These are phyloP conservation scores for Fusarium tanahbumbuense DNA, from an alignment of 2,329 filamentous ascomycete genomes.

Conservation along the genomic window DNA sequence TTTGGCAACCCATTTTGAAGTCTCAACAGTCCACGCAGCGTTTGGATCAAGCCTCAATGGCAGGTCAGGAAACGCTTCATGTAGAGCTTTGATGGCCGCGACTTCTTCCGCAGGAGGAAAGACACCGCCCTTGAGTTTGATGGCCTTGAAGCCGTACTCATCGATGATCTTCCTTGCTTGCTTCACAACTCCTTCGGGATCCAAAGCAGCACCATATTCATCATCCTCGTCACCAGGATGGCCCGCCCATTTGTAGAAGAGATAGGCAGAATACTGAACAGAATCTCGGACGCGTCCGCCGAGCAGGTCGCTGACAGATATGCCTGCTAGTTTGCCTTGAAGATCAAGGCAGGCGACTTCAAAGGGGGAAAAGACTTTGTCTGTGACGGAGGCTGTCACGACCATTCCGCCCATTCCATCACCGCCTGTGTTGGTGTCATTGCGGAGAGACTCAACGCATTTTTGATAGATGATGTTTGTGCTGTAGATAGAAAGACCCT, in stretches of 20 bases:
- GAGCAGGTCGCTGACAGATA: constrained; percentile 55
- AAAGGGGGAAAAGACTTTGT: constrained; percentile 58
- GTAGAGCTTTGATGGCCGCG: constrained; percentile 54
- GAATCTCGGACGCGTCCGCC: constrained; percentile 54
- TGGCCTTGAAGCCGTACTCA: constrained; percentile 58
- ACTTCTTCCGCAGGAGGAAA: constrained; percentile 55
- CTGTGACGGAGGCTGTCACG: constrained; percentile 54
- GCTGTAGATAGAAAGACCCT: constrained; percentile 58
- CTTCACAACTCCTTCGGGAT: constrained; percentile 50
- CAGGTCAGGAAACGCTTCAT: constrained; percentile 51
- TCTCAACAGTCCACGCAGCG: constrained; percentile 55
- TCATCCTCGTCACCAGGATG: constrained; percentile 55
- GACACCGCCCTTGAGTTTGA: constrained; percentile 58
- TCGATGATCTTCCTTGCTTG: constrained; percentile 54
- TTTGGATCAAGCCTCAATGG: constrained; percentile 55
- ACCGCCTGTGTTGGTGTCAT: constrained; percentile 57
- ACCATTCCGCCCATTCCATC: constrained; percentile 70
- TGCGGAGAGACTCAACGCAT: constrained; percentile 79
- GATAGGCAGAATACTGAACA: constrained; percentile 57
- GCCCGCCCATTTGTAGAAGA: constrained; percentile 58
- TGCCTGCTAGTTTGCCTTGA: constrained; percentile 54
- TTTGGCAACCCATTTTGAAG: constrained; percentile 54
- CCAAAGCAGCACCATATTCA: constrained; percentile 54
- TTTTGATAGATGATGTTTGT: constrained; percentile 88
- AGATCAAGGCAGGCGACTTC: constrained; percentile 58